Evolutionary conservation across 2,329 filamentous ascomycete species (phyloP), one percentile per base, ranked within the genome.

Genomic region (Ascochyta lentis): DNA sequence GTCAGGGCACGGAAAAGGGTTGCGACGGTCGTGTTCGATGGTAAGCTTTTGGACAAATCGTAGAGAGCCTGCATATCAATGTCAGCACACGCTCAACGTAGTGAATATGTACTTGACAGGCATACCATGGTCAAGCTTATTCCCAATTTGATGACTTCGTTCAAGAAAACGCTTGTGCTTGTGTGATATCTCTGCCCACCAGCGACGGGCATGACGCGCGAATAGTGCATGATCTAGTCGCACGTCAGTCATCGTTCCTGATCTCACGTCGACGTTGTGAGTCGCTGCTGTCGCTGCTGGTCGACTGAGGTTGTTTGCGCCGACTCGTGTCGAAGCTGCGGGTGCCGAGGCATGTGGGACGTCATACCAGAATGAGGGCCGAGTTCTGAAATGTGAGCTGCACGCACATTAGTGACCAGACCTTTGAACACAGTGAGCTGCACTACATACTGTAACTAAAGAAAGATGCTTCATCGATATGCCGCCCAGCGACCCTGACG

Each of bases 151-250:
- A 97, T 84, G 42, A 96, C 84, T 78, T 99, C 95, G 76, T 93
- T 95, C 60, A 98, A 83, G 73, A 98, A 91, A 50, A 99, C 91
- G 39, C 94, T 93, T 9, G 95, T 98, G 38, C 93, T 97, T 35
- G 94, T 89, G 67, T 95, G 91, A 77, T 97, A 98, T 73, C 93
- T 89, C 71, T 93, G 91, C 64, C 92, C 91, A 72, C 89, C 87
- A 9, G 85, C 82, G 9, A 88, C 83, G n/a, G 92, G 90, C 93
- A 97, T 97, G 58, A 96, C 87, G 63, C 93, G 87, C 27, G 93
- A 96, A 77, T 98, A 96, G 79, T 97, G 94, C 83, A 96, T 90
- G 52, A 97, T 84, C 91, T 94, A 53, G 31, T 70, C 26, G 34
- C 60, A 42, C 23, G 54, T 64, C 50, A 61, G 56, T 49, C 50